A percentile compares a stretch with the other conserved stretches of the same genome.
These are phyloP conservation scores for Xerocomellus intermedius DNA, from an alignment of 768 basidiomycete species.

Conservation along the genomic window DNA sequence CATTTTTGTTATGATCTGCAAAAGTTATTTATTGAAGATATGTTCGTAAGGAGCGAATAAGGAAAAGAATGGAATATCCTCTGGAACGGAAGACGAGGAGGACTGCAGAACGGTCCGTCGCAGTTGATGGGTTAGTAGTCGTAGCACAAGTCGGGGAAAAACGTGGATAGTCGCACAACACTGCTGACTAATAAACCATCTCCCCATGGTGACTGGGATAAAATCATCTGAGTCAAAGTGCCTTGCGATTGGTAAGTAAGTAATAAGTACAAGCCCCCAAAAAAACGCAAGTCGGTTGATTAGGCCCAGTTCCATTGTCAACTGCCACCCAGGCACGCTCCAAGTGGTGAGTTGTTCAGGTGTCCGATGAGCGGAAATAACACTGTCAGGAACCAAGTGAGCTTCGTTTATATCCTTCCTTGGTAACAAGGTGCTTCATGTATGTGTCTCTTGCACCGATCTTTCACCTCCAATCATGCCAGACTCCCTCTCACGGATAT, in stretches of 20 bases:
- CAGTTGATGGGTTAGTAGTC: neutral
- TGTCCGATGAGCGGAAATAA: constrained; percentile 11
- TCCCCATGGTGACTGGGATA: neutral
- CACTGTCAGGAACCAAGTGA: neutral
- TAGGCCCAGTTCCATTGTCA: neutral
- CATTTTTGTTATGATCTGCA: constrained; percentile 8
- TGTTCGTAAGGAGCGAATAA: constrained; percentile 25
- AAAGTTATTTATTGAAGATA: neutral
- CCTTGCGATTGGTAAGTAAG: no score
- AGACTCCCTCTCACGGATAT: constrained; percentile 19
- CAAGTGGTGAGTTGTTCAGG: neutral
- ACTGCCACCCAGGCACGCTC: neutral
- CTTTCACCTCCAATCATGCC: constrained; percentile 18
- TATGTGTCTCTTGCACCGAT: neutral
- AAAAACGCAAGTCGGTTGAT: neutral
- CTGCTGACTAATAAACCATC: constrained; percentile 13
- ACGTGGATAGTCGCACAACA: neutral
- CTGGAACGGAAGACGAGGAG: neutral
- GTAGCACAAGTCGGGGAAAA: neutral
- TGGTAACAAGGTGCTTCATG: constrained; percentile 5
- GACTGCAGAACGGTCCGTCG: neutral
- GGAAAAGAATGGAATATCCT: constrained; percentile 20
- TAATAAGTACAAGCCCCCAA: neutral
- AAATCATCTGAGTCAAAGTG: neutral
- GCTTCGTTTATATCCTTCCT: neutral